phyloP scores from a whole-genome alignment of 1,139 yeast genomes.

The Yamadazyma sp. region DNA sequence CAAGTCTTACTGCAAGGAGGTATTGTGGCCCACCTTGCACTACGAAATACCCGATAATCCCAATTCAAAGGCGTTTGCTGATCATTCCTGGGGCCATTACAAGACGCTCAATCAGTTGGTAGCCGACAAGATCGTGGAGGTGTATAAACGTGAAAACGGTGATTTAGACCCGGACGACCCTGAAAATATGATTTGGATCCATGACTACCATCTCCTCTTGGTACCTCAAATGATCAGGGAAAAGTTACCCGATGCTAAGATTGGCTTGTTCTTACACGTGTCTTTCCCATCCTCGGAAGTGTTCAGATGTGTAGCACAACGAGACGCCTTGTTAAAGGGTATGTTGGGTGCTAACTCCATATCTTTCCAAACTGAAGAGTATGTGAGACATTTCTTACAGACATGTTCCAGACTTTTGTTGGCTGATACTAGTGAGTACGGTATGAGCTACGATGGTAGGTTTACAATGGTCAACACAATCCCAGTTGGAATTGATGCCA shows the following conservation, averaged over 20 bases:
- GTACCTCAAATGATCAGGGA: slow-evolving; percentile 85
- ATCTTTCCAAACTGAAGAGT: slow-evolving; percentile 89
- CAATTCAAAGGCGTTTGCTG: slow-evolving; percentile 90
- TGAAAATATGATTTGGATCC: slow-evolving; percentile 73
- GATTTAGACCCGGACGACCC: slow-evolving; percentile 49
- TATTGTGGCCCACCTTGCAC: slow-evolving; percentile 95
- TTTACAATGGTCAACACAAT: slow-evolving; percentile 65
- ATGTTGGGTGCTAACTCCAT: slow-evolving; percentile 86
- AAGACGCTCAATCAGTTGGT: slow-evolving; percentile 70
- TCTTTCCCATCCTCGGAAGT: slow-evolving; percentile 97
- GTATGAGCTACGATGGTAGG: slow-evolving; percentile 67
- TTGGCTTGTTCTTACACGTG: slow-evolving; percentile 90
- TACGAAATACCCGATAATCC: slow-evolving; percentile 97
- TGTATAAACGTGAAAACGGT: slow-evolving; percentile 50
- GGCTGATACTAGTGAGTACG: slow-evolving; percentile 77
- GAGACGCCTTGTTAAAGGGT: slow-evolving; percentile 75
- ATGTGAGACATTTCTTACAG: slow-evolving; percentile 89
- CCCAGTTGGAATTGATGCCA: slow-evolving; percentile 89
- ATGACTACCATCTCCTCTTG: slow-evolving; percentile 86
- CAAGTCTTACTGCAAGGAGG: slow-evolving; percentile 85
- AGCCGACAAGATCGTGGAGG: slow-evolving; percentile 71
- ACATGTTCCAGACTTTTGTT: slow-evolving; percentile 82
- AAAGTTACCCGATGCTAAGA: slow-evolving; percentile 75
- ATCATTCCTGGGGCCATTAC: slow-evolving; percentile 90
- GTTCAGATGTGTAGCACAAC: slow-evolving; percentile 88